phyloP scores from a whole-genome alignment of 257 asterid species.

The Nicotiana knightiana region DNA sequence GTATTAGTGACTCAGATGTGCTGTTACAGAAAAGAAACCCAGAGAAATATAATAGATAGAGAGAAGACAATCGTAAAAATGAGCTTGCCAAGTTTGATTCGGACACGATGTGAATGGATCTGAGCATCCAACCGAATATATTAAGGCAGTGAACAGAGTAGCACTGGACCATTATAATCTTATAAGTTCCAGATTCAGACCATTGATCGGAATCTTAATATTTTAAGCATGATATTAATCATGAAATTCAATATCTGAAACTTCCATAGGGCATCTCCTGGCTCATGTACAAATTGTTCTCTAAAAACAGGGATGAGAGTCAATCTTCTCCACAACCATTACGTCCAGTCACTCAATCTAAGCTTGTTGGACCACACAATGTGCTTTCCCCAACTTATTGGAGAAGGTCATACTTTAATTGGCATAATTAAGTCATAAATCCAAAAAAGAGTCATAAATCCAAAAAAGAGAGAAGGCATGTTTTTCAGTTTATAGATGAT shows the following conservation, averaged over 20 bases:
- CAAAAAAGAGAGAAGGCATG: background rate
- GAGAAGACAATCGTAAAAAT: background rate
- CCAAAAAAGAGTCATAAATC: background rate
- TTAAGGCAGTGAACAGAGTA: background rate
- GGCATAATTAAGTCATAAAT: background rate
- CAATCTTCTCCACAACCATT: background rate
- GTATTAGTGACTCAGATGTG: background rate
- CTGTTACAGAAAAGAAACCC: background rate
- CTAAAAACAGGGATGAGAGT: background rate
- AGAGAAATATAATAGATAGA: background rate
- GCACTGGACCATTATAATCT: background rate
- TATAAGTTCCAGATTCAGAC: background rate
- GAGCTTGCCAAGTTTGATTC: background rate
- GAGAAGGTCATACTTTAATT: background rate
- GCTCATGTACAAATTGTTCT: background rate
- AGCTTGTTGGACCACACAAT: background rate
- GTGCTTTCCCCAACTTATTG: background rate
- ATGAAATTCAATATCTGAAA: background rate
- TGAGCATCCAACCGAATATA: background rate
- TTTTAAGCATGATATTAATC: background rate
- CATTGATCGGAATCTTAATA: background rate
- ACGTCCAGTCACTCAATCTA: background rate
- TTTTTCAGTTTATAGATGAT: background rate
- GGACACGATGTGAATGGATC: background rate
- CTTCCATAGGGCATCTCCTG: background rate